Base-by-base conservation (phyloP, 2,329 filamentous ascomycete genomes). In the Trichoderma simmonsii region DNA sequence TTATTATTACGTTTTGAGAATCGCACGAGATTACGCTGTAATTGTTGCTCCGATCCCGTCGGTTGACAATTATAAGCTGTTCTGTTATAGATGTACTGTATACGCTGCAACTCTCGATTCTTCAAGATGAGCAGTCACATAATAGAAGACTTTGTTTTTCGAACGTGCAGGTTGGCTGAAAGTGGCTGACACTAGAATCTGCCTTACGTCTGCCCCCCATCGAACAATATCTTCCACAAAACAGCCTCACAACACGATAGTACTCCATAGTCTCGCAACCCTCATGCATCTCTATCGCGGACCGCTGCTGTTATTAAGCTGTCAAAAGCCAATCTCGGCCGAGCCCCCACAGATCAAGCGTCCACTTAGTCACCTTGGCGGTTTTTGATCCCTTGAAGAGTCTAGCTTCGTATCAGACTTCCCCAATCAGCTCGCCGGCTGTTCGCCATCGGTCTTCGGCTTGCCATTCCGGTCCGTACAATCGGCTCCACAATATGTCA, bases 321-420 rank as follows among this genome's bases (percentile, higher is more conserved):
- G 51, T 59, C 64, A 67, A 67, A 67, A 24, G 21, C 54, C n/a
- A 36, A 30, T 32, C 15, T 14, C 3, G 12, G 14, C 12, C 18
- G 30, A 7, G 14, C 15, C 51, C 51, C 64, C 64, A 57, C 32
- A 67, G 32, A 67, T 39, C 64, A 67, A 67, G 48, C 21, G 64
- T 56, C 51, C 36, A 60, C 11, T 39, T 34, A 32, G 59, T 32
- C 7, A 6, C 18, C 73, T 74, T 73, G 73, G 73, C 72, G 73
- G 71, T 24, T 70, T 70, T 51, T 70, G 64, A 14, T 48, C 15
- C 73, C 69, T 7, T 18, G 36, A 43, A 4, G 18, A 61, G 71
- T 28, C 62, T 74, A 73, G 63, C 57, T 43, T 59, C 61, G 66
- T 26, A 64, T 57, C 15, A 34, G 26, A 70, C 32, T 70, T 51